Evolutionary conservation across 768 basidiomycete genomes (phyloP).

Genomic region (Clathrus columnatus): DNA sequence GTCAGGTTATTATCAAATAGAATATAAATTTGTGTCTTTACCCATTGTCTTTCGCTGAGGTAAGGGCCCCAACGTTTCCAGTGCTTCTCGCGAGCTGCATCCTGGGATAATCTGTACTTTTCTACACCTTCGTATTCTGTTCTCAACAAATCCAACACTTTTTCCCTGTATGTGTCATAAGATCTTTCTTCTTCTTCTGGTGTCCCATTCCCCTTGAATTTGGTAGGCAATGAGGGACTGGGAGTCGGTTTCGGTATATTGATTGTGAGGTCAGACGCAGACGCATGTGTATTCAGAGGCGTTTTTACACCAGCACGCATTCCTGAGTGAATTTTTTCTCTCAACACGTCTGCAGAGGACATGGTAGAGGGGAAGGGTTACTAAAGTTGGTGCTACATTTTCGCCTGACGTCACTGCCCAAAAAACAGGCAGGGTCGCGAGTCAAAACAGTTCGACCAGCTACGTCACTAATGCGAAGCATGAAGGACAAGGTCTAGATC

Average conservation of each 20-base stretch:
- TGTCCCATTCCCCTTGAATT: neutral
- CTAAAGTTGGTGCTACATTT: neutral
- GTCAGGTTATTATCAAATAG: conserved; percentile 13
- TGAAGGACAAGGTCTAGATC: no score
- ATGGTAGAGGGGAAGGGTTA: neutral
- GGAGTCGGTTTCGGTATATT: conserved; percentile 13
- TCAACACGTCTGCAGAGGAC: neutral
- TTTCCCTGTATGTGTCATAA: conserved; percentile 45
- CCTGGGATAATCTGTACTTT: conserved; percentile 76
- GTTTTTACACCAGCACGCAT: neutral
- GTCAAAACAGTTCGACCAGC: no score
- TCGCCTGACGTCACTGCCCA: neutral
- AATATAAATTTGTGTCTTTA: conserved; percentile 27
- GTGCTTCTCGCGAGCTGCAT: conserved; percentile 69
- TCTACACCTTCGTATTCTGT: conserved; percentile 73
- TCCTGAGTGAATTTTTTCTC: conserved; percentile 9
- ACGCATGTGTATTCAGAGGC: neutral
- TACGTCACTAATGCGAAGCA: neutral
- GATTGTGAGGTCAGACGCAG: conserved; percentile 13
- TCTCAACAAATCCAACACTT: conserved; percentile 56
- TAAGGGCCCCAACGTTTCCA: conserved; percentile 99
- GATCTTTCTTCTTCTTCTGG: conserved; percentile 14
- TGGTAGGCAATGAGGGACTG: neutral
- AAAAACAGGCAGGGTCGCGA: neutral
- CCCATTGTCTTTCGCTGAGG: conserved; percentile 96